Conservation (phyloP, 306 rosid species). For the Comarum palustre region DNA sequence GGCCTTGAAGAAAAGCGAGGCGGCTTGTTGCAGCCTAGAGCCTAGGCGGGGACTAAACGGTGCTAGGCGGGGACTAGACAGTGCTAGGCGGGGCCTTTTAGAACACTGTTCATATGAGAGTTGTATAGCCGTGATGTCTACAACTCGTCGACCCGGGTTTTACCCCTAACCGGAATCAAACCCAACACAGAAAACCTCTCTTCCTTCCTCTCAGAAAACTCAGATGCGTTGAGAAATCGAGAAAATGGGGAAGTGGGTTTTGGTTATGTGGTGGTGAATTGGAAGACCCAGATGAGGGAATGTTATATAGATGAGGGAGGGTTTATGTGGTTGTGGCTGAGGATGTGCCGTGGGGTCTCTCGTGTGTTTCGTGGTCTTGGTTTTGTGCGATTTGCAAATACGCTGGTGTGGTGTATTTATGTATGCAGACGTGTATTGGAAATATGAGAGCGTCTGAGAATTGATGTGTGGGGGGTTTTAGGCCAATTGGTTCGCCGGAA, state of each 20-base stretch:
- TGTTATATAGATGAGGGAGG: slow-evolving; percentile 35
- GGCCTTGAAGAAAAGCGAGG: no score
- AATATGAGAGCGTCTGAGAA: not conserved
- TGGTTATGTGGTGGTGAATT: not conserved
- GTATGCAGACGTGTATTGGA: not conserved
- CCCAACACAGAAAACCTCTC: not conserved
- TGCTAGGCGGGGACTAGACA: no score
- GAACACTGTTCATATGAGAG: no score
- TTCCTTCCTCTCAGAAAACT: no score
- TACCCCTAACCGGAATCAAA: slow-evolving; percentile 37
- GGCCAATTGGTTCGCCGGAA: not conserved
- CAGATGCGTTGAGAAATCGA: slow-evolving; percentile 2
- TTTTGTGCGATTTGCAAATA: not conserved
- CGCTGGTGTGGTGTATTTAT: not conserved
- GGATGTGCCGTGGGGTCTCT: slow-evolving; percentile 23
- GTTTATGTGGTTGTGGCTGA: slow-evolving; percentile 32
- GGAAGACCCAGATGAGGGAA: not conserved
- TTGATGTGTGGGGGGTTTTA: not conserved
- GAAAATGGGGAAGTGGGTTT: not conserved
- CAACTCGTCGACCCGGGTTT: slow-evolving; percentile 73
- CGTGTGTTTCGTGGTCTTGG: slow-evolving; percentile 23
- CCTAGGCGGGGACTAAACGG: no score
- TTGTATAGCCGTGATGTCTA: slow-evolving; percentile 96
- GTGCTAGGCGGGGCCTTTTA: no score
- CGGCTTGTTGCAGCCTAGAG: no score